Conservation (phyloP, 2,329 filamentous ascomycete species). For the Parastagonospora nodorum region DNA sequence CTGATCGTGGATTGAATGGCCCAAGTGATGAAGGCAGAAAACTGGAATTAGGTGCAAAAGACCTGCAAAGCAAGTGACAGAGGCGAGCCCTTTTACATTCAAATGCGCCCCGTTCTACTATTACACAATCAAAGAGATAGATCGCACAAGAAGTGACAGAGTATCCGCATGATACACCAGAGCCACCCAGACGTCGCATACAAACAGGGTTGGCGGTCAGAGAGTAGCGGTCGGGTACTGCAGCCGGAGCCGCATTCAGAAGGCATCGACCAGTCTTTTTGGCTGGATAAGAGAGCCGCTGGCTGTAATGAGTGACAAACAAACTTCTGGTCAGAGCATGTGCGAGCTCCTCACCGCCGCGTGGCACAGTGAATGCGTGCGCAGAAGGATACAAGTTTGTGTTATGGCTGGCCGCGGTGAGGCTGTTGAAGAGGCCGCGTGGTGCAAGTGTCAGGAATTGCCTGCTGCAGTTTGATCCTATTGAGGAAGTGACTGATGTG, state of each 20-base stretch:
- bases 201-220: slow-evolving; percentile 1
- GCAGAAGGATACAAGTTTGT: neutral
- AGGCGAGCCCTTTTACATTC: neutral
- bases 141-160: neutral
- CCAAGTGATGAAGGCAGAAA: too few relatives aligned
- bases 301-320: neutral
- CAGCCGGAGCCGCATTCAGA: neutral
- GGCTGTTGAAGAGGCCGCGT: neutral
- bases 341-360: neutral
- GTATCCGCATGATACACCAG: neutral
- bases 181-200: neutral
- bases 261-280: neutral
- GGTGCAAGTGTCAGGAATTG: neutral
- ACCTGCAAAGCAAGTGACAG: neutral
- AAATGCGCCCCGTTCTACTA: neutral
- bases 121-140: neutral
- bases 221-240: neutral
- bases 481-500: too few relatives aligned
- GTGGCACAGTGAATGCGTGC: neutral
- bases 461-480: too few relatives aligned
- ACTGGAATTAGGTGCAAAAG: too few relatives aligned
- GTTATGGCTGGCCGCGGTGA: neutral
- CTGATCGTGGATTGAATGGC: too few relatives aligned
- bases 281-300: neutral
- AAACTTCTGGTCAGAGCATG: neutral